A percentile compares a stretch with the other conserved stretches of the same genome.
These are phyloP conservation scores for Myriosclerotinia scirpicola DNA, from an alignment of 2,329 filamentous ascomycete genomes.

Conservation along the genomic window DNA sequence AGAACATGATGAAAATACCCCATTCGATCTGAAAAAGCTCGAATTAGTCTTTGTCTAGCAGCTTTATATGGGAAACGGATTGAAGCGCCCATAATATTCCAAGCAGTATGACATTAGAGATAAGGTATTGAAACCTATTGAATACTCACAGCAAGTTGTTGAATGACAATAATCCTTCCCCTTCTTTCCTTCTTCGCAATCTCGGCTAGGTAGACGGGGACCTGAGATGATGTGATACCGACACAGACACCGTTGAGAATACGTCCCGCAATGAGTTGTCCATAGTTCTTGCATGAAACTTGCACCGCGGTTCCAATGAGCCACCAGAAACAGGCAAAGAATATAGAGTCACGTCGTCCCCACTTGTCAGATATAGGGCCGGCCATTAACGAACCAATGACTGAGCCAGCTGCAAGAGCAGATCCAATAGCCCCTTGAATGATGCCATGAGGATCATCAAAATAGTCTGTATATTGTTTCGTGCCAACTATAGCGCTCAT, in stretches of 20 bases:
- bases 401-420: slow-evolving; percentile 68
- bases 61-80: neutral
- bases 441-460: slow-evolving; percentile 41
- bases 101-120: neutral
- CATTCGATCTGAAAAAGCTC: slow-evolving; percentile 55
- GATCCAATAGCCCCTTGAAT: slow-evolving; percentile 48
- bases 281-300: slow-evolving; percentile 39
- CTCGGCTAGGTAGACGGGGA: slow-evolving; percentile 66
- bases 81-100: neutral
- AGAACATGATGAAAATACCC: slow-evolving; percentile 66
- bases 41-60: neutral
- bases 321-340: slow-evolving; percentile 23
- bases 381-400: slow-evolving; percentile 61
- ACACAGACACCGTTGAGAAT: slow-evolving; percentile 64
- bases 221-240: slow-evolving; percentile 64
- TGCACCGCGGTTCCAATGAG: slow-evolving; percentile 20
- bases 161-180: slow-evolving; percentile 65
- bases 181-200: slow-evolving; percentile 57
- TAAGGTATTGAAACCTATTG: neutral
- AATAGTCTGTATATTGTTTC: slow-evolving; percentile 51
- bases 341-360: slow-evolving; percentile 48
- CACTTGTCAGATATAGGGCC: slow-evolving; percentile 57
- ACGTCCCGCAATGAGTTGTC: slow-evolving; percentile 53
- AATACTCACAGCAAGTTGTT: slow-evolving; percentile 50
- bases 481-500: slow-evolving; percentile 56